Evolutionary conservation across 2,329 filamentous ascomycete species (phyloP).

Genomic region (Alternaria panax): DNA sequence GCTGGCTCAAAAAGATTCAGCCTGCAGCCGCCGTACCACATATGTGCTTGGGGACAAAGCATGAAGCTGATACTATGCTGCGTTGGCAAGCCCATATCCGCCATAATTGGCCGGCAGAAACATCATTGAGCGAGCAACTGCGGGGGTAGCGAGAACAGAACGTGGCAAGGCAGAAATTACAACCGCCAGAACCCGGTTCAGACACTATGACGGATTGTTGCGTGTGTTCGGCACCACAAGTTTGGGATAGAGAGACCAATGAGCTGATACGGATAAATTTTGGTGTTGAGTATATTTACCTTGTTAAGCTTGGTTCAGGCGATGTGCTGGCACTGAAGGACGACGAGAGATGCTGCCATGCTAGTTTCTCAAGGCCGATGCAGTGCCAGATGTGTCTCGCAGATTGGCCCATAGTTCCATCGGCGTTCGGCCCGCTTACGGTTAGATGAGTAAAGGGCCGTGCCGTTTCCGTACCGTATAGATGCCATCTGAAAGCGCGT

Average conservation of each 20-base stretch:
- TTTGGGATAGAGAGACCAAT: slow-evolving; percentile 38
- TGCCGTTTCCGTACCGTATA: slow-evolving; percentile 41
- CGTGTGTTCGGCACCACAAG: slow-evolving; percentile 28
- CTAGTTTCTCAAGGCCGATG: slow-evolving; percentile 36
- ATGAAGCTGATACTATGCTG: slow-evolving; percentile 39
- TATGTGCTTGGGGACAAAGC: slow-evolving; percentile 27
- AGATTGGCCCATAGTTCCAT: slow-evolving; percentile 32
- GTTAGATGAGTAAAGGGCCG: slow-evolving; percentile 38
- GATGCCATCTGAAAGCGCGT: slow-evolving; percentile 28
- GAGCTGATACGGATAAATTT: slow-evolving; percentile 22
- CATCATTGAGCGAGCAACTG: slow-evolving; percentile 32
- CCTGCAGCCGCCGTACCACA: slow-evolving; percentile 34
- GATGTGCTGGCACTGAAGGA: slow-evolving; percentile 45
- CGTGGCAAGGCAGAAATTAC: slow-evolving; percentile 35
- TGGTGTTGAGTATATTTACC: slow-evolving; percentile 28
- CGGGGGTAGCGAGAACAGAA: slow-evolving; percentile 34
- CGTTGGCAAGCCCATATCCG: slow-evolving; percentile 35
- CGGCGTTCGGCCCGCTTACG: slow-evolving; percentile 32
- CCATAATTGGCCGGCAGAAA: slow-evolving; percentile 41
- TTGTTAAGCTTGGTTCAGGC: slow-evolving; percentile 33
- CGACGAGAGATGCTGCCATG: slow-evolving; percentile 33
- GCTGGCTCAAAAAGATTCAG: slow-evolving; percentile 27
- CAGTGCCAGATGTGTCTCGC: slow-evolving; percentile 39
- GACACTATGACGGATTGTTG: slow-evolving; percentile 42
- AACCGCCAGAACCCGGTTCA: slow-evolving; percentile 34